Evolutionary conservation across 2,329 filamentous ascomycete genomes (phyloP).

Genomic region (Tolypocladium ophioglossoides): DNA sequence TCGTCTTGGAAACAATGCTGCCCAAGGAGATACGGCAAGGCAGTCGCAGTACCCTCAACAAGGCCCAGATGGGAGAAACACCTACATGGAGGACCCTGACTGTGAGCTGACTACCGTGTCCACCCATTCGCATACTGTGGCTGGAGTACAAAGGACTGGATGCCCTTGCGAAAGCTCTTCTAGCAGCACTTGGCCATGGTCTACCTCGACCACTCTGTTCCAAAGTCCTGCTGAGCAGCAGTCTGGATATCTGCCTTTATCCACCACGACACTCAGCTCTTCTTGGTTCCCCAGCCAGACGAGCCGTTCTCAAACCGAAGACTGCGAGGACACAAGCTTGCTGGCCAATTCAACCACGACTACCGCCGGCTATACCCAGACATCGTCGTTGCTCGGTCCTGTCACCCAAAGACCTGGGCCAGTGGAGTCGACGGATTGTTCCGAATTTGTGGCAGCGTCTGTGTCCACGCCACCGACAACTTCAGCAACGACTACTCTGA

Average conservation of each 20-base stretch:
- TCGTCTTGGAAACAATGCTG: background rate
- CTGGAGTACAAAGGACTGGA: background rate
- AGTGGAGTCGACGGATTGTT: background rate
- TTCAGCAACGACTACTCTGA: background rate
- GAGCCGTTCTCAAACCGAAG: background rate
- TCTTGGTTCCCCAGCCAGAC: background rate
- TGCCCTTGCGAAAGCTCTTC: background rate
- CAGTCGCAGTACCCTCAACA: background rate
- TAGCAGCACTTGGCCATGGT: background rate
- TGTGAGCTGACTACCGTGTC: background rate
- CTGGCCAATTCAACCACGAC: background rate
- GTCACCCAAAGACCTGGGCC: background rate
- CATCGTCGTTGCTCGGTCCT: background rate
- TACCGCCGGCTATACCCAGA: background rate
- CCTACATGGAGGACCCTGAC: background rate
- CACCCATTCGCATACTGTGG: background rate
- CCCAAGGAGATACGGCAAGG: background rate
- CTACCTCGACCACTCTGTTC: background rate
- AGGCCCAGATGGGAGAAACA: background rate
- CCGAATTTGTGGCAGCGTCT: background rate
- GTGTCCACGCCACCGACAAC: background rate
- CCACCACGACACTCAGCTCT: background rate
- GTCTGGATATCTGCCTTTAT: background rate
- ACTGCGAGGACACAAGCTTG: constrained; percentile 1
- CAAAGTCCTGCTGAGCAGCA: background rate